Conservation (phyloP, 225 moss, liverwort and hornwort species). For the Thuidium tamariscinum region DNA sequence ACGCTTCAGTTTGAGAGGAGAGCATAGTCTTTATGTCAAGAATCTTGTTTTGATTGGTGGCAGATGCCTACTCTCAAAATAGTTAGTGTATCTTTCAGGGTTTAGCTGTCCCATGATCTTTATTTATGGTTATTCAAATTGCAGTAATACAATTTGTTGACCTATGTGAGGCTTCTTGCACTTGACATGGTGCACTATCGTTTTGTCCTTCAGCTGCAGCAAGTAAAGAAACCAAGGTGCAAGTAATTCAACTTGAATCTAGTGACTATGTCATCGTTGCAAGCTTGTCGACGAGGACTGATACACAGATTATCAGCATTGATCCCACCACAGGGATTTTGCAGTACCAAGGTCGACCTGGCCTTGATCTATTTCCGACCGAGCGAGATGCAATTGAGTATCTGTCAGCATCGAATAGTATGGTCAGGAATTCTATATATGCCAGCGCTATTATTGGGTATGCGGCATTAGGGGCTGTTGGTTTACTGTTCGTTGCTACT, state of each 20-base stretch:
- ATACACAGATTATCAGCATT: constrained; percentile 83
- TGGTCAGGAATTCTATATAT: constrained; percentile 27
- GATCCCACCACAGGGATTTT: constrained; percentile 89
- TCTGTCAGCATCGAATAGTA: constrained; percentile 18
- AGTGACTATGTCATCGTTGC: constrained; percentile 74
- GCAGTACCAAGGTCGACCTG: constrained; percentile 60
- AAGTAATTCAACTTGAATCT: constrained; percentile 68
- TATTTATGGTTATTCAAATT: not conserved
- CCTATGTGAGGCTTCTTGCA: not conserved
- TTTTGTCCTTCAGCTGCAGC: constrained; percentile 25
- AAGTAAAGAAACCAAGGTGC: constrained; percentile 67
- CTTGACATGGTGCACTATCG: not conserved
- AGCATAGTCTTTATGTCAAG: not conserved
- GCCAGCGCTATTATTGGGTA: constrained; percentile 87
- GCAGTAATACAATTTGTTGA: not conserved
- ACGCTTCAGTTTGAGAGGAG: not conserved
- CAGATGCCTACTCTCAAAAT: not conserved
- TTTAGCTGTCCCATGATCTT: not conserved
- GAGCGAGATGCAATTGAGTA: constrained; percentile 68
- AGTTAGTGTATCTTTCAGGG: not conserved
- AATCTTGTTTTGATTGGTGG: not conserved
- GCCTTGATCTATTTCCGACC: constrained; percentile 62
- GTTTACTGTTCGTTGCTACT: constrained; percentile 70
- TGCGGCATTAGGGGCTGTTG: constrained; percentile 74
- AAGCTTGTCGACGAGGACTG: constrained; percentile 68